phyloP scores from a whole-genome alignment of 306 rosid species.

The Senna siamea region DNA sequence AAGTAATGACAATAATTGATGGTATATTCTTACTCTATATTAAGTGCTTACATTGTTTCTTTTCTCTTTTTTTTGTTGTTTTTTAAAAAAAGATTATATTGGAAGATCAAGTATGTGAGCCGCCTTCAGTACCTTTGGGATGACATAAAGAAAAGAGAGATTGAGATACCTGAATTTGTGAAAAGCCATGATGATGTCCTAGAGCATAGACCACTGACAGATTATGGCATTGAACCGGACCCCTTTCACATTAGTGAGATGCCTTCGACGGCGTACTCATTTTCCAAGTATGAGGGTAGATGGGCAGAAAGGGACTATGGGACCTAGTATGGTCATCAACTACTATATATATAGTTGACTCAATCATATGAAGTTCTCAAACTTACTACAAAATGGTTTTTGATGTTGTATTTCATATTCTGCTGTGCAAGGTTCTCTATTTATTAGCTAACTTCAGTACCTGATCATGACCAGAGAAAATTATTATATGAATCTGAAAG shows the following conservation, averaged over 20 bases:
- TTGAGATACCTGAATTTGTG: constrained; percentile 88
- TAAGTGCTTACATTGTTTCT: neutral
- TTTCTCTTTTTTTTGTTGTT: constrained; percentile 3
- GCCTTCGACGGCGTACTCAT: constrained; percentile 64
- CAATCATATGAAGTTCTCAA: constrained; percentile 1
- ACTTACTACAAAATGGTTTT: constrained; percentile 49
- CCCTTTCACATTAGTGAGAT: constrained; percentile 65
- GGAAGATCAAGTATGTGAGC: constrained; percentile 89
- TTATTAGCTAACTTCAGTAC: constrained; percentile 8
- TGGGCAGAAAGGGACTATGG: constrained; percentile 66
- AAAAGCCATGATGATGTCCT: constrained; percentile 75
- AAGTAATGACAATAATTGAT: neutral
- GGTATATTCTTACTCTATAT: neutral
- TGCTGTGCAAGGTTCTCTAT: constrained; percentile 22
- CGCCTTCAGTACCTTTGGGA: constrained; percentile 97
- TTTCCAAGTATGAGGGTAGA: constrained; percentile 72
- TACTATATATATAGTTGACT: neutral
- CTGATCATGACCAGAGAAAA: constrained; percentile 8
- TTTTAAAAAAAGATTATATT: constrained; percentile 65
- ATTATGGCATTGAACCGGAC: constrained; percentile 93
- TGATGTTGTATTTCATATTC: constrained; percentile 16
- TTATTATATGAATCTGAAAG: constrained; percentile 13
- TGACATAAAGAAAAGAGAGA: constrained; percentile 76
- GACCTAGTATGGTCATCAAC: constrained; percentile 44
- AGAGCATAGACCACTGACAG: constrained; percentile 91